These are phyloP conservation scores for Carex parvula DNA, from an alignment of 176 grass and related monocot species.

Conservation along the genomic window DNA sequence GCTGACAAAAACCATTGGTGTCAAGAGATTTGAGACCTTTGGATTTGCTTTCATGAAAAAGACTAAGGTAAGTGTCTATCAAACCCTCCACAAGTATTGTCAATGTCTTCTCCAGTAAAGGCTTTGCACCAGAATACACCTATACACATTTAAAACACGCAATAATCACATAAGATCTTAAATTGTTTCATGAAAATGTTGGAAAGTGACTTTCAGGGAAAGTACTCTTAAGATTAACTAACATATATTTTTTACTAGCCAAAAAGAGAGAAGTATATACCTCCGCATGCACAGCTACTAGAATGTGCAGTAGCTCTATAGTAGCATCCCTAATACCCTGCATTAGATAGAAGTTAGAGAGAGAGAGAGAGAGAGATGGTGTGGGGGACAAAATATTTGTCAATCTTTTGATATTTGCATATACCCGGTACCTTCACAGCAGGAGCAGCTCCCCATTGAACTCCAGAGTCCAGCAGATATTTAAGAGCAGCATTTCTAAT, in stretches of 20 bases:
- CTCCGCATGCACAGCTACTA: constrained; percentile 94
- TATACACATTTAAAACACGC: constrained; percentile 30
- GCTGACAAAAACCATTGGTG: constrained; percentile 91
- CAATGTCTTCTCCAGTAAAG: constrained; percentile 85
- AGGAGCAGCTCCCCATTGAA: constrained; percentile 83
- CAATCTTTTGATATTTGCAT: constrained; percentile 3
- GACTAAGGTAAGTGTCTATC: constrained; percentile 82
- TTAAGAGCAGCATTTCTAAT: constrained; percentile 75
- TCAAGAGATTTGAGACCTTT: constrained; percentile 76
- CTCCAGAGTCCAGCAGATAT: constrained; percentile 83
- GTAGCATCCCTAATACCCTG: constrained; percentile 98
- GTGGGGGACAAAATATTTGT: background rate
- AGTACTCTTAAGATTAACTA: constrained; percentile 1
- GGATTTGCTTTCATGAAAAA: constrained; percentile 90
- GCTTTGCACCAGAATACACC: constrained; percentile 84
- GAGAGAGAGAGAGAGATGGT: constrained; percentile 3
- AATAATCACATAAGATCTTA: background rate
- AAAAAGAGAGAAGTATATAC: constrained; percentile 38
- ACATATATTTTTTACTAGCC: constrained; percentile 30
- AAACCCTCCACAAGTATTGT: constrained; percentile 87
- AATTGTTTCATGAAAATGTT: background rate
- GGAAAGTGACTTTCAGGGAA: background rate
- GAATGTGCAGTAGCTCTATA: constrained; percentile 91
- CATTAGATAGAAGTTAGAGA: constrained; percentile 34
- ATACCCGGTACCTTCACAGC: constrained; percentile 65